Base-by-base conservation (phyloP, 441 rosid species). In the Populus tomentosa region DNA sequence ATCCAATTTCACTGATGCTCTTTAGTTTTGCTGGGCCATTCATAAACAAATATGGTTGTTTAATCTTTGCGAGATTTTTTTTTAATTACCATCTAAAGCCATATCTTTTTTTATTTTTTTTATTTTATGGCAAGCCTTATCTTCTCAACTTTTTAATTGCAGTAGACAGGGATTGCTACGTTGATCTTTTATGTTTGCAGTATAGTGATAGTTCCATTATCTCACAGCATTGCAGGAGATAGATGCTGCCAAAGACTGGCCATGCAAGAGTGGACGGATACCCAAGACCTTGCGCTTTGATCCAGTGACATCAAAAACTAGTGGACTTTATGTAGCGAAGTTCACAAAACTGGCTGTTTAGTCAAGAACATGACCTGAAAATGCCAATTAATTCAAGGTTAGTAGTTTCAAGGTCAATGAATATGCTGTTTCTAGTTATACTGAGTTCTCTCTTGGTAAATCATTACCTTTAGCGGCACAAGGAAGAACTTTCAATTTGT, bases 311-410 rank as follows among this genome's bases (percentile, higher is more conserved):
- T 95, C 99, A 63, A 87, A 88, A 85, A 95, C 98, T 40, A 95
- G 98, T 73, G 99, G 99, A 68, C 98, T 95, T 72, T 95, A 92
- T 50, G 82, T 95, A 14, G 98, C 94, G 11, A 95, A 86, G 79
- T 86, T 95, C 80, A 87, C 82, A 67, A 95, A 93, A 74, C 61
- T 72, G 23, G 77, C 65, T 21, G 14, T 30, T 2, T 76, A 36
- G 18, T 28, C 28, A 18, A 59, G 24, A n/a, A 10, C 8, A 18
- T 20, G 23, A 46, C 56, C 56, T 46, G 56, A 14, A 46, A 14
- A 24, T 71, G 23, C 10, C 62, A 10, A 0, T 14, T 36, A 63
- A 75, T 71, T 28, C 28, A 24, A 70, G 72, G 75, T 64, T 26
- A 20, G 24, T 65, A 62, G 46, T 40, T 74, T 13, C 46, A 32